Conservation (phyloP, 352 stramenopile species). For the Globisporangium carolinianum region DNA sequence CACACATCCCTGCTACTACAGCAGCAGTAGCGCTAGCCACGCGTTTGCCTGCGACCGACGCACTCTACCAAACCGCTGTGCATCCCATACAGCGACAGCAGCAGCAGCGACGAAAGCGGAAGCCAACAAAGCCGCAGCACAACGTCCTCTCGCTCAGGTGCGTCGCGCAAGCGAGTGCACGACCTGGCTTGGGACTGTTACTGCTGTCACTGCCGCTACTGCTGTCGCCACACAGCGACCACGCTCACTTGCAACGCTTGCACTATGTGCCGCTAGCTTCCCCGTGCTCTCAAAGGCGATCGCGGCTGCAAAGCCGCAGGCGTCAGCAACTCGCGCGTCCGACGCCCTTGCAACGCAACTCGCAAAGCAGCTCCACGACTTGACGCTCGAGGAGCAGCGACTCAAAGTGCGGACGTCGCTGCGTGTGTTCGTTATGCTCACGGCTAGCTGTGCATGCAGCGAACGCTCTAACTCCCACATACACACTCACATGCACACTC, state of each 20-base stretch:
- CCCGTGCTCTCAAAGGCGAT: constrained; percentile 11
- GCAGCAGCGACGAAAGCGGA: constrained; percentile 5
- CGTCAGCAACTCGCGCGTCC: background rate
- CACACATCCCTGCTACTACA: background rate
- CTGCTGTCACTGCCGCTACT: background rate
- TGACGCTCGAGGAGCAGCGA: constrained; percentile 13
- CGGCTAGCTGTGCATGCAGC: background rate
- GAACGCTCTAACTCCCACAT: background rate
- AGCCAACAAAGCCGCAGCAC: constrained; percentile 2
- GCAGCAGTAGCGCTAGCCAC: background rate
- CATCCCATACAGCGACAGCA: background rate
- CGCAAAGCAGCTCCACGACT: constrained; percentile 9
- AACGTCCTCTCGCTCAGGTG: constrained; percentile 29
- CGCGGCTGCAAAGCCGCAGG: background rate
- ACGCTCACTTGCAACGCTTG: too few species aligned
- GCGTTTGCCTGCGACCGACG: background rate
- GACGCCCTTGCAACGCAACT: background rate
- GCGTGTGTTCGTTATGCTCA: too few species aligned
- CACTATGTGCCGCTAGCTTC: constrained; percentile 7
- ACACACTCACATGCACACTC: background rate
- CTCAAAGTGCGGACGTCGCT: constrained; percentile 7
- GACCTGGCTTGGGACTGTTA: background rate
- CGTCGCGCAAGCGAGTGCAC: background rate
- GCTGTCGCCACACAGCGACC: background rate
- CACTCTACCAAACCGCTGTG: constrained; percentile 3